Evolutionary conservation across 2,329 filamentous ascomycete genomes (phyloP).

Genomic region (Dothideomycetes sp.): DNA sequence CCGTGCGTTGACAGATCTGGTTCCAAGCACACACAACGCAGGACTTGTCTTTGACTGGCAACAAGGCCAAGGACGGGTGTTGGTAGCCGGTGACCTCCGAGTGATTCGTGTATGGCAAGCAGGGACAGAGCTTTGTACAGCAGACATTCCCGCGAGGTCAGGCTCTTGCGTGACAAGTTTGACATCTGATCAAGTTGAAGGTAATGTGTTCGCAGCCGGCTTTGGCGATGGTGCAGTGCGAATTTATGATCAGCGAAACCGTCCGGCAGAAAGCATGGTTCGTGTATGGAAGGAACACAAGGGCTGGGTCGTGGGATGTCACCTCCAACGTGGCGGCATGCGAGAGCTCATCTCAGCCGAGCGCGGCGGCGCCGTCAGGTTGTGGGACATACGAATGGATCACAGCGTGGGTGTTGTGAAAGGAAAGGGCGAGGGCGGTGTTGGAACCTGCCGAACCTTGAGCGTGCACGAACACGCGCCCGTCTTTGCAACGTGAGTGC

Average conservation of each 20-base stretch:
- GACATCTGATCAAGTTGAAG: conserved; percentile 95
- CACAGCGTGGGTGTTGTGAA: conserved; percentile 59
- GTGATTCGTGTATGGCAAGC: conserved; percentile 96
- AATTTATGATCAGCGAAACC: conserved; percentile 77
- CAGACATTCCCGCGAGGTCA: conserved; percentile 87
- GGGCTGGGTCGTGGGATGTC: conserved; percentile 91
- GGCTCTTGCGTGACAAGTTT: conserved; percentile 92
- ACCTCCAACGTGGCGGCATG: conserved; percentile 92
- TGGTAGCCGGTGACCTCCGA: conserved; percentile 94
- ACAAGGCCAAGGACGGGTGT: conserved; percentile 85
- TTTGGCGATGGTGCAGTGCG: conserved; percentile 93
- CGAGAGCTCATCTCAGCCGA: conserved; percentile 85
- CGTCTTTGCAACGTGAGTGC: conserved; percentile 66
- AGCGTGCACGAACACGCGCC: conserved; percentile 94
- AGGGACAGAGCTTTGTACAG: conserved; percentile 81
- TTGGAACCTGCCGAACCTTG: conserved; percentile 68
- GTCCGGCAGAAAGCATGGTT: conserved; percentile 83
- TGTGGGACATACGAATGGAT: conserved; percentile 91
- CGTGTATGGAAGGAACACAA: conserved; percentile 94
- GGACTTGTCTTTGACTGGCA: conserved; percentile 99
- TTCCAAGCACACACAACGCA: conserved; percentile 76
- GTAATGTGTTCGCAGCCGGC: conserved; percentile 89
- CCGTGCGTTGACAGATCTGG: conserved; percentile 84
- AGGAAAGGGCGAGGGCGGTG: conserved; percentile 46
- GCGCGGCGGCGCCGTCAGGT: conserved; percentile 82